Percentiles rank a stretch among this genome's conserved stretches.
Evolutionary conservation across 371 early-diverging fungal genomes (phyloP).

Genomic region (Blakeslea trispora): DNA sequence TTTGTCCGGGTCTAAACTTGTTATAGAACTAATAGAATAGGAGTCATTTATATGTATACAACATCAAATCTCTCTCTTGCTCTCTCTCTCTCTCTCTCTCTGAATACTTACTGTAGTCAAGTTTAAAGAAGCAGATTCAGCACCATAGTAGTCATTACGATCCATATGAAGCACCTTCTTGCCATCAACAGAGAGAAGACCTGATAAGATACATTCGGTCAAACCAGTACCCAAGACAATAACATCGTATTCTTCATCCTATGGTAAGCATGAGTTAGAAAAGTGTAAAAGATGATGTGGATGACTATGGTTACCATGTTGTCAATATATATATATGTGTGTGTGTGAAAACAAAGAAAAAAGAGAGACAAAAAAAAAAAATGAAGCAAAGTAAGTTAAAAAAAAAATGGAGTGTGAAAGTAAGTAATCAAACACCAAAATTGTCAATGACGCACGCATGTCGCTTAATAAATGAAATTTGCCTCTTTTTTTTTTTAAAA

Average conservation of each 20-base stretch:
- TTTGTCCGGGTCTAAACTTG: conserved; percentile 80
- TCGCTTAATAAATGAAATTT: neutral
- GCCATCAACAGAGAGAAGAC: conserved; percentile 95
- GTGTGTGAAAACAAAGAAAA: neutral
- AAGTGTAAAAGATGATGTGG: too few relatives aligned
- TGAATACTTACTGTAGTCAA: conserved; percentile 86
- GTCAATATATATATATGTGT: conserved; percentile 8
- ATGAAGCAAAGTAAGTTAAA: neutral
- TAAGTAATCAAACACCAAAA: neutral
- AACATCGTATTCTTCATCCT: conserved; percentile 94
- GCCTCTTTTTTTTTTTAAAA: neutral
- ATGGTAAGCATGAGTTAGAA: neutral
- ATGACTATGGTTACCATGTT: neutral
- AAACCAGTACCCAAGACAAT: conserved; percentile 99
- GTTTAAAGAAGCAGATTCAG: conserved; percentile 92
- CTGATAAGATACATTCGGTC: conserved; percentile 98
- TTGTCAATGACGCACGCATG: neutral
- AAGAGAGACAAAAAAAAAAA: neutral
- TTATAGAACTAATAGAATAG: conserved; percentile 62
- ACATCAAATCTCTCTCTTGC: too few relatives aligned
- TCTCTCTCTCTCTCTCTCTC: too few relatives aligned
- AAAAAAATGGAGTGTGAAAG: neutral
- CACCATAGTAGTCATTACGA: conserved; percentile 99
- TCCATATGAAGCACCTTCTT: conserved; percentile 99
- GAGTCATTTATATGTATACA: neutral